Conservation (phyloP, 768 basidiomycete species). For the Phanerochaete carnosa region DNA sequence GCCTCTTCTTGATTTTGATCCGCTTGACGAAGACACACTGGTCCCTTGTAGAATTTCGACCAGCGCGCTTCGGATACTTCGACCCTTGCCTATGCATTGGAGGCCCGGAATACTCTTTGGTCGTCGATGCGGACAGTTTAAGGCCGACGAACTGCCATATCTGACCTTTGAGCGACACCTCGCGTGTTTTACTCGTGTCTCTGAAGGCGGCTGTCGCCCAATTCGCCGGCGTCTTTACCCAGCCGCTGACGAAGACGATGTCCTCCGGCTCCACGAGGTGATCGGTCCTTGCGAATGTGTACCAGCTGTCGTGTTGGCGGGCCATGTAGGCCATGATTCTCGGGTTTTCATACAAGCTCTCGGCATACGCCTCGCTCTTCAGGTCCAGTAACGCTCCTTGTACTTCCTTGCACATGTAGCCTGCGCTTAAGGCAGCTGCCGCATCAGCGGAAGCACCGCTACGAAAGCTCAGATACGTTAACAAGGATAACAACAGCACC, state of each 20-base stretch:
- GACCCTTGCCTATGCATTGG: background rate
- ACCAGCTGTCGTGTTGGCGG: background rate
- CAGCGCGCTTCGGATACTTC: background rate
- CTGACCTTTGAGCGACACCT: no score
- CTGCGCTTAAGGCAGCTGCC: background rate
- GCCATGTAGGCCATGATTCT: background rate
- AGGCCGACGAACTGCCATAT: background rate
- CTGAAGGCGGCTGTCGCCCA: background rate
- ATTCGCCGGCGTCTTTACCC: background rate
- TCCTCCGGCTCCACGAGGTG: background rate
- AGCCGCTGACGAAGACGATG: background rate
- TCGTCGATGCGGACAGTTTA: background rate
- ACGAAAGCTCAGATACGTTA: background rate
- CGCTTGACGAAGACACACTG: background rate
- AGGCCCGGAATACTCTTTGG: background rate
- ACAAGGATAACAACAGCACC: background rate
- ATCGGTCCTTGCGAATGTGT: background rate
- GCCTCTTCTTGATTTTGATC: background rate
- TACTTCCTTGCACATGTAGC: background rate
- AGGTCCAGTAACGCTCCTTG: background rate
- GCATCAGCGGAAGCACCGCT: background rate
- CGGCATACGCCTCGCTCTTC: background rate
- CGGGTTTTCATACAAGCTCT: background rate
- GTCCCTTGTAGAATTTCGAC: background rate
- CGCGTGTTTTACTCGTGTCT: background rate